These are phyloP conservation scores for Trifolium repens DNA, from an alignment of 306 rosid genomes.

Conservation along the genomic window DNA sequence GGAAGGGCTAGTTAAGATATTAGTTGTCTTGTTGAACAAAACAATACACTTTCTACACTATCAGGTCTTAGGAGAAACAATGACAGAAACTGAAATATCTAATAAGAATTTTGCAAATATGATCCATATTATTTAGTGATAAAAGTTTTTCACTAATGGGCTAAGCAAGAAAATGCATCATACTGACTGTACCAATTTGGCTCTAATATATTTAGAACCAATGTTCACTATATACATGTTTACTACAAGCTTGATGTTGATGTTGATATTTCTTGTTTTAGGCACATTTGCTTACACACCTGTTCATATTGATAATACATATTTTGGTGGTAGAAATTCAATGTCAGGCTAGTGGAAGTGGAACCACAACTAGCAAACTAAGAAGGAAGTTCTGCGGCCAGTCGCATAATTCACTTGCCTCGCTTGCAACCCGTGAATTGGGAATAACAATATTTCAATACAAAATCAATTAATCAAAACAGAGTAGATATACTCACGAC, in stretches of 20 bases:
- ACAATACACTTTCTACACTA: neutral
- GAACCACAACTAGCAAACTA: slow-evolving; percentile 1
- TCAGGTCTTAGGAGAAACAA: neutral
- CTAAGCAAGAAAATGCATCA: neutral
- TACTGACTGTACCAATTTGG: neutral
- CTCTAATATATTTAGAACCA: neutral
- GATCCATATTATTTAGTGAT: neutral
- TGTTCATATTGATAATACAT: slow-evolving; percentile 4
- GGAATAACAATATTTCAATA: neutral
- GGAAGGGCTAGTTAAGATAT: neutral
- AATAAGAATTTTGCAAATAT: slow-evolving; percentile 3
- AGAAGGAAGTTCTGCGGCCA: neutral
- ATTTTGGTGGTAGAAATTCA: slow-evolving; percentile 2
- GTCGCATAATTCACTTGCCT: neutral
- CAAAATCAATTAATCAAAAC: slow-evolving; percentile 23
- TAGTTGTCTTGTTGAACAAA: neutral
- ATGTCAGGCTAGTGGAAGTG: neutral
- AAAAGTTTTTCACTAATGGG: neutral
- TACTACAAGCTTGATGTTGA: neutral
- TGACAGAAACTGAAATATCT: neutral
- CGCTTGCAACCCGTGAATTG: neutral
- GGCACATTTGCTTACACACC: neutral
- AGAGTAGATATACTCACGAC: slow-evolving; percentile 53
- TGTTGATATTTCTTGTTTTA: neutral
- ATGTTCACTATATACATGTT: neutral